Evolutionary conservation across 768 basidiomycete genomes (phyloP).

Genomic region (Crepidotus variabilis): DNA sequence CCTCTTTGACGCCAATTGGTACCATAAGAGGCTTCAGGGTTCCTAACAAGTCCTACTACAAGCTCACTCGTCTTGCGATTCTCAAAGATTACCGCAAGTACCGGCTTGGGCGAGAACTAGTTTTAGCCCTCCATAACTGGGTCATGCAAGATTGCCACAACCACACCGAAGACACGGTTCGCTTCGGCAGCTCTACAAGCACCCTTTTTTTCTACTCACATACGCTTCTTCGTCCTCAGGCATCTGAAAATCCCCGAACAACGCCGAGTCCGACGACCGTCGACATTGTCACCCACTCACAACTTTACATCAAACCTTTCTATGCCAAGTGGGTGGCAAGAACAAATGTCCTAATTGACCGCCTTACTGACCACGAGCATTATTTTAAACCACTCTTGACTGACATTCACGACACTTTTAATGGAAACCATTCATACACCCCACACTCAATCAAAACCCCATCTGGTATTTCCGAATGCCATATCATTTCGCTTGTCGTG

Average conservation of each 20-base stretch:
- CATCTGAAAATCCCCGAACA: conserved; percentile 5
- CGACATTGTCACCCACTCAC: conserved; percentile 62
- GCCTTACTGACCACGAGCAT: not conserved
- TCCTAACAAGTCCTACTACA: conserved; percentile 44
- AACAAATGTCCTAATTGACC: not conserved
- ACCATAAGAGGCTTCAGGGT: conserved; percentile 54
- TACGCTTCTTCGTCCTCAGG: conserved; percentile 5
- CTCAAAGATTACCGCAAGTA: conserved; percentile 60
- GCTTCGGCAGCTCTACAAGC: not conserved
- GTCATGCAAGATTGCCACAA: conserved; percentile 39
- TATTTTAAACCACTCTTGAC: conserved; percentile 1
- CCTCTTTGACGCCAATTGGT: conserved; percentile 61
- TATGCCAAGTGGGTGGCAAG: conserved; percentile 63
- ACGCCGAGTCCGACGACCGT: conserved; percentile 18
- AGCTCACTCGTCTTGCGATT: conserved; percentile 70
- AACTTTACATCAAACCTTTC: conserved; percentile 67
- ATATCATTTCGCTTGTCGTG: not conserved
- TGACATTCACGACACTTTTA: not conserved
- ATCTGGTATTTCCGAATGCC: not conserved
- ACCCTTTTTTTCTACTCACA: not conserved
- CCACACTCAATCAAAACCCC: not conserved
- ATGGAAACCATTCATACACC: not conserved
- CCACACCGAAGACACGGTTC: conserved; percentile 6
- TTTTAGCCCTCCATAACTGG: conserved; percentile 60
- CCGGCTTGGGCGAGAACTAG: conserved; percentile 65